Conservation (phyloP, 2,329 filamentous ascomycete genomes). For the Cladosporium velox region DNA sequence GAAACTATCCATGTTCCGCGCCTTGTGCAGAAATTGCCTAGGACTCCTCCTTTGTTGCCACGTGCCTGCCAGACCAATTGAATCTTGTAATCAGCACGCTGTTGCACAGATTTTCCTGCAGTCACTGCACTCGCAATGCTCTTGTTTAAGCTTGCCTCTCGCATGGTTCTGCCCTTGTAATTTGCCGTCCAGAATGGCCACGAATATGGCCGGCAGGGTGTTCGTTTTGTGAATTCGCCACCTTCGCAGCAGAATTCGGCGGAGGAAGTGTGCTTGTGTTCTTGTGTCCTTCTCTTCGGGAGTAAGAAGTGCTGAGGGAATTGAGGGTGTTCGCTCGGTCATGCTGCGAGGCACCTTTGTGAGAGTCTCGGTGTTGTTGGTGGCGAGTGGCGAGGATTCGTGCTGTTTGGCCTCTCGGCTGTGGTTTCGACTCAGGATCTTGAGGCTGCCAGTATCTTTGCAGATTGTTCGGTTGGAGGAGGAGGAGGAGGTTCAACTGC, state of each 20-base stretch:
- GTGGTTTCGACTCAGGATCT: background rate
- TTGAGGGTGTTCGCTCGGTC: background rate
- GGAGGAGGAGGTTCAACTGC: background rate
- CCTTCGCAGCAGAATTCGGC: background rate
- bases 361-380: background rate
- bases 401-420: background rate
- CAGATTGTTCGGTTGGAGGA: background rate
- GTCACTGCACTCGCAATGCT: no score
- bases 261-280: no score
- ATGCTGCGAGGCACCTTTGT: background rate
- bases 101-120: no score
- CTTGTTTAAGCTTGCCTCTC: no score
- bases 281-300: background rate
- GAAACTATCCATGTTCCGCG: no score
- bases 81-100: no score
- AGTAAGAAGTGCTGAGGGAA: background rate
- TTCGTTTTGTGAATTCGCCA: background rate
- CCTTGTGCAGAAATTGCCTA: no score
- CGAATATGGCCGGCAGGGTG: background rate
- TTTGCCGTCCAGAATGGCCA: background rate
- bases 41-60: no score
- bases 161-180: background rate
- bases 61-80: no score
- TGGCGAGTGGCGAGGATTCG: background rate
- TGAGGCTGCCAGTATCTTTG: background rate